Evolutionary conservation across 345 rosid genomes (phyloP).

Genomic region (Gossypium bickii): DNA sequence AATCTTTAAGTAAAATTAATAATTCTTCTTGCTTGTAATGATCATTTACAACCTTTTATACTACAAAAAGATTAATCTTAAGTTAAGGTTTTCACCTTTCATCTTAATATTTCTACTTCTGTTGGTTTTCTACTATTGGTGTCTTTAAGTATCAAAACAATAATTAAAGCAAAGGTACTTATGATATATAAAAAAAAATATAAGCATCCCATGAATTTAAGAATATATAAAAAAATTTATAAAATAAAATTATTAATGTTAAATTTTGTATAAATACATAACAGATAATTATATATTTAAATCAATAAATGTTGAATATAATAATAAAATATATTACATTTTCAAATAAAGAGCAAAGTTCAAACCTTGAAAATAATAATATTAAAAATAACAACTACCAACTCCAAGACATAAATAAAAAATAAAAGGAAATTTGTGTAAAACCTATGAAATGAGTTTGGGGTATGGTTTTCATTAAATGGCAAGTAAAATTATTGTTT

Average conservation of each 20-base stretch:
- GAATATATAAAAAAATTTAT: neutral
- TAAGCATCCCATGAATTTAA: neutral
- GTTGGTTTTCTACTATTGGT: neutral
- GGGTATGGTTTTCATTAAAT: neutral
- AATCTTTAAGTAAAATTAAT: constrained; percentile 3
- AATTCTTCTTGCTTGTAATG: neutral
- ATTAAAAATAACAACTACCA: no score
- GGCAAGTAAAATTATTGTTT: neutral
- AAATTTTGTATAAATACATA: neutral
- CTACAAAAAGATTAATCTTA: neutral
- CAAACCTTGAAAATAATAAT: no score
- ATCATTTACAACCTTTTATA: neutral
- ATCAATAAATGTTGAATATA: no score
- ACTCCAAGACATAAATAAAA: no score
- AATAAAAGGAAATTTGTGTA: neutral
- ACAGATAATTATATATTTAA: neutral
- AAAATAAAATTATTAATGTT: no score
- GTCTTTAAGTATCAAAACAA: neutral
- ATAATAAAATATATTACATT: no score
- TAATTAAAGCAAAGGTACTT: neutral
- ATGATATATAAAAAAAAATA: neutral
- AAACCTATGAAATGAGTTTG: neutral
- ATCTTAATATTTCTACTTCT: neutral
- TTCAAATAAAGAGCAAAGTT: no score
- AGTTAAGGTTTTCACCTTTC: neutral